phyloP scores from a whole-genome alignment of 75 land plant species.

The Isoetes taiwanensis region DNA sequence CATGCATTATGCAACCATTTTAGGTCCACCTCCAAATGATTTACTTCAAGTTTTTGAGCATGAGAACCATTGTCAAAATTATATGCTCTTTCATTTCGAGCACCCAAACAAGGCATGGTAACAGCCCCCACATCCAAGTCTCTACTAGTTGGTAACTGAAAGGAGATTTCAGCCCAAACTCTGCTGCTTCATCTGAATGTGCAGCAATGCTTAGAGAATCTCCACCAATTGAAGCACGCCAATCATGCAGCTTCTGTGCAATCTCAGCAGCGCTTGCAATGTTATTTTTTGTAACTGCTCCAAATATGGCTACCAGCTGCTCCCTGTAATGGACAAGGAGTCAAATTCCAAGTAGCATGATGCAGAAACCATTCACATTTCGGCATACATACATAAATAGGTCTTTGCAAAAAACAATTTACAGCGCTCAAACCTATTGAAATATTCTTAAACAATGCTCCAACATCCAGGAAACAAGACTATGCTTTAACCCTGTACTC shows the following conservation, averaged over 20 bases:
- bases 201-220: background rate
- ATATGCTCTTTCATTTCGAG: background rate
- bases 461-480: no score
- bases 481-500: no score
- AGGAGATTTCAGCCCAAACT: conserved; percentile 21
- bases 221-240: conserved; percentile 18
- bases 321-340: conserved; percentile 48
- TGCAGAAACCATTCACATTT: no score
- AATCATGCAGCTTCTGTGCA: conserved; percentile 26
- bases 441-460: no score
- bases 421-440: no score
- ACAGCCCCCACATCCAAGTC: conserved; percentile 19
- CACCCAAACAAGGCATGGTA: background rate
- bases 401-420: no score
- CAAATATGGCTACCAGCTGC: conserved; percentile 36
- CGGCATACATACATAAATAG: no score
- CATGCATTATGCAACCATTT: conserved; percentile 68
- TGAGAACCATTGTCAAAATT: conserved; percentile 1
- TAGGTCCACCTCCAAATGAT: no score
- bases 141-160: conserved; percentile 21
- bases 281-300: conserved; percentile 29
- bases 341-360: no score
- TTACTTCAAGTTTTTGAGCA: conserved; percentile 15
- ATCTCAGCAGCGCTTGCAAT: conserved; percentile 35
- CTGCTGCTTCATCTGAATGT: conserved; percentile 3